Base-by-base conservation (phyloP, 352 stramenopile species). In the Thraustotheca clavata region DNA sequence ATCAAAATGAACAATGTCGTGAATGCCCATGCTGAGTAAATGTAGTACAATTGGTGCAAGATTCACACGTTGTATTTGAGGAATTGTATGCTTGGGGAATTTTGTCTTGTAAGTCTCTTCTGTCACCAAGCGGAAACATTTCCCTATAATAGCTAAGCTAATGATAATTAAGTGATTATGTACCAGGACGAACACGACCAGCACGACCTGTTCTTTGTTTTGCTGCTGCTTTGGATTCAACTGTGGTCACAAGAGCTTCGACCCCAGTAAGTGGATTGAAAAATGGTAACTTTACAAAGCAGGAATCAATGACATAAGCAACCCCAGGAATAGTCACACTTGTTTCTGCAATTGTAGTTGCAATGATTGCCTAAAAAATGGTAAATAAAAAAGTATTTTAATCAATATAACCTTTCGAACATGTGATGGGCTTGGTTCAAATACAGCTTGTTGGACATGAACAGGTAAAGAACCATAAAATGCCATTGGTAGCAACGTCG, bases 261-360 rank as follows among this genome's bases (percentile, higher is more conserved):
- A 96, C 76, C 11, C 83, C 85, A 12, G 78, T 89, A 12, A 86
- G 67, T 18, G 88, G 82, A 33, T 95, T 90, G 67, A 81, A 96
- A 50, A 87, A 88, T 27, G 87, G 82, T 31, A 93, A 74, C 65
- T 96, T 93, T 26, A 77, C 79, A 39, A 94, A 91, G 67, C 80
- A 88, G 43, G 71, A 73, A 38, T 92, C 81, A 3, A 91, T 71
- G 29, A 91, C 80, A 52, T 89, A 92, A 9, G 88, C 76, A 7
- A 98, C 93, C 46, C 98, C 96, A 26, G 96, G 90, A 65, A 99
- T 98, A 1, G 97, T 99, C 57, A 99, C 93, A 0, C 91, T 98
- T 16, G 93, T 98, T 74, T 98, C 90, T 16, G 91, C 91, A 60
- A 98, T 97, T 26, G 93, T 97, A 20, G 91, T 98, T 4, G 87